Percentiles rank a stretch among this genome's conserved stretches.
Conservation (phyloP, 331 rosid species). For the Acacia concinna region DNA sequence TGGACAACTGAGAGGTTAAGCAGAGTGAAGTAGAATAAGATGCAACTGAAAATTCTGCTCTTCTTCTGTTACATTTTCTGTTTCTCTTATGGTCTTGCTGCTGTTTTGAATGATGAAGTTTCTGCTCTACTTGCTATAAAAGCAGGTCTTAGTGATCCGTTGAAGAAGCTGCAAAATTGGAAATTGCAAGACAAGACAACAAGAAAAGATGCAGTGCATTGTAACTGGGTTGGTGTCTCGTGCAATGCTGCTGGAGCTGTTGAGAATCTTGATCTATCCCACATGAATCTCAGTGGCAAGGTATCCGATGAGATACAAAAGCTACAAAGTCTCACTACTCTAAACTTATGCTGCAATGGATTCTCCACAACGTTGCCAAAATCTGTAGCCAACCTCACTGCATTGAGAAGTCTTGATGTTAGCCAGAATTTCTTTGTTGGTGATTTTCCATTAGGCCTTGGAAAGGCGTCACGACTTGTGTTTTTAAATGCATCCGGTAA, state of each 20-base stretch:
- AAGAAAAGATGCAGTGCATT: slow-evolving; percentile 45
- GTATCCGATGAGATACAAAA: slow-evolving; percentile 56
- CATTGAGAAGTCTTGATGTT: slow-evolving; percentile 64
- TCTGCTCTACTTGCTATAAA: slow-evolving; percentile 70
- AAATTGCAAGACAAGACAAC: slow-evolving; percentile 37
- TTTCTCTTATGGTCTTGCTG: slow-evolving; percentile 25
- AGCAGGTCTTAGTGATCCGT: slow-evolving; percentile 63
- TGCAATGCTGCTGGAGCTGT: slow-evolving; percentile 67
- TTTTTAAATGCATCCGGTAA: slow-evolving; percentile 78
- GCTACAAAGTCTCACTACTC: slow-evolving; percentile 53
- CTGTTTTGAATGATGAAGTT: slow-evolving; percentile 48
- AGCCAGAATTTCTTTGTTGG: slow-evolving; percentile 82
- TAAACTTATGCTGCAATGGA: slow-evolving; percentile 76
- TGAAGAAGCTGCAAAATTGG: slow-evolving; percentile 63
- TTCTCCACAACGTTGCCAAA: slow-evolving; percentile 73
- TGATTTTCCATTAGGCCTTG: slow-evolving; percentile 66
- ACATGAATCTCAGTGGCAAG: slow-evolving; percentile 80
- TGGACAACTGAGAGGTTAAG: slow-evolving; percentile 41
- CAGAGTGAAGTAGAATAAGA: slow-evolving; percentile 42
- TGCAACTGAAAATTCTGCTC: slow-evolving; percentile 43
- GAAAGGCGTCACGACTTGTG: slow-evolving; percentile 42
- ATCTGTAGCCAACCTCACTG: slow-evolving; percentile 58
- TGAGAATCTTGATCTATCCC: slow-evolving; percentile 75
- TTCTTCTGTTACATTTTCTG: slow-evolving; percentile 37
- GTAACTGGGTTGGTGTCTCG: slow-evolving; percentile 71